A percentile compares a stretch with the other conserved stretches of the same genome.
Evolutionary conservation across 1,284 basidiomycete species (phyloP).

Genomic region (Ustilago tritici): DNA sequence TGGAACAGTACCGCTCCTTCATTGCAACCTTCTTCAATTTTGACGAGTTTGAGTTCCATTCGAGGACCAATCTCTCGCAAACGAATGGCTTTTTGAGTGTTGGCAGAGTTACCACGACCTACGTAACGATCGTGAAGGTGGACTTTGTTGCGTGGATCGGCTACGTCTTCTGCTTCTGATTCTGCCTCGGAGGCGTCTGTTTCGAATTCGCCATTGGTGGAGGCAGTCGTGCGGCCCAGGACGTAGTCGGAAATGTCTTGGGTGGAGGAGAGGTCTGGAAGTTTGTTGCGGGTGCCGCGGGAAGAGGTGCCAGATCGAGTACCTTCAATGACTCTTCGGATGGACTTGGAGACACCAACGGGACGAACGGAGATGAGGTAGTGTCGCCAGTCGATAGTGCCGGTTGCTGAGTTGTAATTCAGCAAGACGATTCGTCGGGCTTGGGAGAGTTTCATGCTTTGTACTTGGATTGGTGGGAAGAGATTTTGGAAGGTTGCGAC

Average conservation of each 20-base stretch:
- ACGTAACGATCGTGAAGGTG: constrained; percentile 91
- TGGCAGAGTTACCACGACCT: constrained; percentile 91
- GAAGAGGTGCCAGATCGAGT: constrained; percentile 65
- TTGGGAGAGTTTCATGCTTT: constrained; percentile 71
- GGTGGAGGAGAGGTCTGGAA: constrained; percentile 86
- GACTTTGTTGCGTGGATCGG: constrained; percentile 74
- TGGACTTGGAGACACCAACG: constrained; percentile 89
- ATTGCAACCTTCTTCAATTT: constrained; percentile 88
- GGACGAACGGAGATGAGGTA: constrained; percentile 95
- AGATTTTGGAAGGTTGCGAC: constrained; percentile 89
- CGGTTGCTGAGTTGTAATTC: constrained; percentile 86
- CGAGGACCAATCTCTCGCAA: constrained; percentile 95
- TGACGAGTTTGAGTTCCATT: constrained; percentile 91
- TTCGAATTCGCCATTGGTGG: constrained; percentile 74
- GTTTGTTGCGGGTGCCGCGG: constrained; percentile 17
- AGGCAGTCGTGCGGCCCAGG: constrained; percentile 76
- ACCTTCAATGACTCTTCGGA: constrained; percentile 88
- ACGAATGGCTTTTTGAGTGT: constrained; percentile 87
- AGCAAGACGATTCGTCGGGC: constrained; percentile 86
- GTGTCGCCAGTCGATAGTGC: constrained; percentile 92
- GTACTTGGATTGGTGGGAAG: constrained; percentile 85
- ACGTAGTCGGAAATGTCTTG: constrained; percentile 97
- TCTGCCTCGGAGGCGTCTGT: constrained; percentile 74
- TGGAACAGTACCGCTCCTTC: constrained; percentile 66
- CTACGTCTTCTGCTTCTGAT: constrained; percentile 85